Evolutionary conservation across 179 eudicot species (phyloP), one percentile per base, ranked within the genome.

Genomic region (Vitellaria paradoxa): DNA sequence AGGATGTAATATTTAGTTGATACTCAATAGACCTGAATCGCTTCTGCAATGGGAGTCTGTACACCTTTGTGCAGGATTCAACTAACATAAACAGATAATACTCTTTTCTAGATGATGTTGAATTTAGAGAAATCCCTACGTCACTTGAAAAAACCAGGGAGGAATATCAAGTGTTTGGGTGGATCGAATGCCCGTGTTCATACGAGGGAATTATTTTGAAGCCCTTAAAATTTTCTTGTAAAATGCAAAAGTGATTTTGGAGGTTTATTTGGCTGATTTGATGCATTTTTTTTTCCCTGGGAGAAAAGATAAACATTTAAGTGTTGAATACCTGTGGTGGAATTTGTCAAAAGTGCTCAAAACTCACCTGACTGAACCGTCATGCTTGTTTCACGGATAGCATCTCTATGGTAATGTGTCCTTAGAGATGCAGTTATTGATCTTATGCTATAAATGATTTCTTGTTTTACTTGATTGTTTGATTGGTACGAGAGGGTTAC

Each of bases 231-330:
- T n/a, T 30, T 30, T 66, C 70, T 13, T 66, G 40, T 5, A 1
- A 63, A 37, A 5, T 64, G 49, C 49, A 75, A 40, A 75, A 47
- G 12, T 52, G 70, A 42, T 75, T 23, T 50, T 65, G 46, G 20
- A 26, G 50, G 50, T n/a, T 47, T 3, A 61, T 60, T 21, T 24
- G 52, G 50, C 55, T 45, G 21, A 60, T 47, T 73, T 60, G 56
- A 21, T 46, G 18, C 77, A 46, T 62, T 57, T 11, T 60, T 14
- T 14, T 42, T 9, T 59, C 21, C 24, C 1, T 53, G 57, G 11
- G 57, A 53, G 4, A 11, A 52, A 15, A 9, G 56, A 52, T 12
- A 3, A 15, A 53, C 14, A 53, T 53, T 52, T 53, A 53, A 53
- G 57, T 4, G 18, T 53, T 53, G 14, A 53, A 11, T 11, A 11